Conservation (phyloP, 805 yeast species). For the Lipomyces chichibuensis region DNA sequence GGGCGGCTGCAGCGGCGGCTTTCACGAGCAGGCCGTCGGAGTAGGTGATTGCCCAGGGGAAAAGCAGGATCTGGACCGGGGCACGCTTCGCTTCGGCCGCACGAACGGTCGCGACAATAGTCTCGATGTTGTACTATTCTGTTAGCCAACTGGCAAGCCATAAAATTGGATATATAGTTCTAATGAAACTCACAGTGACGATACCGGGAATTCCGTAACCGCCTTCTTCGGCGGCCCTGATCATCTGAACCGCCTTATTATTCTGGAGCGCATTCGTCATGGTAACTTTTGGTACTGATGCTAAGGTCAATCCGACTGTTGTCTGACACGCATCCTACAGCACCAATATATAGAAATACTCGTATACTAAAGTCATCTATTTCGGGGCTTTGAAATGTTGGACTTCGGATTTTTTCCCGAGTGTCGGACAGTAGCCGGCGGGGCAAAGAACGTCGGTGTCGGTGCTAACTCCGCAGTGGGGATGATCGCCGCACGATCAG, state of each 20-base stretch:
- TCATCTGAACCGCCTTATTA: constrained; percentile 18
- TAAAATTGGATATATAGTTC: neutral
- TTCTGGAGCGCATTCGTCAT: neutral
- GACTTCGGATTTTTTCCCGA: no score
- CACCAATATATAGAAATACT: neutral
- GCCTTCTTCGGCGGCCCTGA: constrained; percentile 17
- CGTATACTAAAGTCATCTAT: no score
- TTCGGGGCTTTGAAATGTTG: no score
- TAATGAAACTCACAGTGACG: constrained; percentile 7
- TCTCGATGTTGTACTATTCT: constrained; percentile 12
- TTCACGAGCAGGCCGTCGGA: constrained; percentile 18
- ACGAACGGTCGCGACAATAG: constrained; percentile 14
- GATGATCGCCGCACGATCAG: no score
- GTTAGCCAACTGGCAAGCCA: neutral
- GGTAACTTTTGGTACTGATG: neutral
- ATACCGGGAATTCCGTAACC: constrained; percentile 16
- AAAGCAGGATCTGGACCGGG: constrained; percentile 14
- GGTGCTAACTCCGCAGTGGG: no score
- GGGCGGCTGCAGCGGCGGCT: constrained; percentile 13
- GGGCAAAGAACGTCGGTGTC: no score
- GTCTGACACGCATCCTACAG: neutral
- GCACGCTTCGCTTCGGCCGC: constrained; percentile 20
- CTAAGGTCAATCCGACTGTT: neutral
- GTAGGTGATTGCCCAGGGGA: constrained; percentile 21
- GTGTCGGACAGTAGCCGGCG: no score